Conservation (phyloP, 2,329 filamentous ascomycete species). For the Aspergillus luchuensis region DNA sequence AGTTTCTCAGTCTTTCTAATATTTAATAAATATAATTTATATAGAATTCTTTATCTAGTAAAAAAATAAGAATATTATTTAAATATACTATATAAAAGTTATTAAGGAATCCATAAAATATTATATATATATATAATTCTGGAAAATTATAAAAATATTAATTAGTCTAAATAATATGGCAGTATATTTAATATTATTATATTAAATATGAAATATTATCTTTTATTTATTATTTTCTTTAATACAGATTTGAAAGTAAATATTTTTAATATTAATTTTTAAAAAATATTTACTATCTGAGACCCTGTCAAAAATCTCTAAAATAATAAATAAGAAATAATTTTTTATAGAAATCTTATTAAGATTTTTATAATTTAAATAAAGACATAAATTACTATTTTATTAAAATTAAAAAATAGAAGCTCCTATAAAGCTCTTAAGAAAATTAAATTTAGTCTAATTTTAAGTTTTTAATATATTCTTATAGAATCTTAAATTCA, state of each 20-base stretch:
- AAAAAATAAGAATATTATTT: neutral
- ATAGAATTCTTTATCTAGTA: no score
- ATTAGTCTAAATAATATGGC: neutral
- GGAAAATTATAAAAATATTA: no score
- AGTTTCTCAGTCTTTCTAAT: neutral
- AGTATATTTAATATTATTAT: neutral
- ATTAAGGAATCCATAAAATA: neutral
- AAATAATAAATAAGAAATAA: neutral
- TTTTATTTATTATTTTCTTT: neutral
- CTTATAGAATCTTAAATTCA: neutral
- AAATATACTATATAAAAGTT: neutral
- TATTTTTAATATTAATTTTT: neutral
- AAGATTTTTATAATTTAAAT: no score
- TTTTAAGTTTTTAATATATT: neutral
- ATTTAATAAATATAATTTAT: no score
- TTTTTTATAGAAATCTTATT: no score
- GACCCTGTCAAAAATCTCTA: neutral
- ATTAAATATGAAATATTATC: neutral
- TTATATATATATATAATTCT: neutral
- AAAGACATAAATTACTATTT: neutral
- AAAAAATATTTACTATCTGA: neutral
- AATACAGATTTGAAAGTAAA: neutral
- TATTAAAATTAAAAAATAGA: neutral
- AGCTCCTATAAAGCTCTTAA: neutral
- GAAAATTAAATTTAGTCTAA: neutral